Evolutionary conservation across 208 protist genomes (phyloP).

Genomic region (Vickermania ingenoplastis): DNA sequence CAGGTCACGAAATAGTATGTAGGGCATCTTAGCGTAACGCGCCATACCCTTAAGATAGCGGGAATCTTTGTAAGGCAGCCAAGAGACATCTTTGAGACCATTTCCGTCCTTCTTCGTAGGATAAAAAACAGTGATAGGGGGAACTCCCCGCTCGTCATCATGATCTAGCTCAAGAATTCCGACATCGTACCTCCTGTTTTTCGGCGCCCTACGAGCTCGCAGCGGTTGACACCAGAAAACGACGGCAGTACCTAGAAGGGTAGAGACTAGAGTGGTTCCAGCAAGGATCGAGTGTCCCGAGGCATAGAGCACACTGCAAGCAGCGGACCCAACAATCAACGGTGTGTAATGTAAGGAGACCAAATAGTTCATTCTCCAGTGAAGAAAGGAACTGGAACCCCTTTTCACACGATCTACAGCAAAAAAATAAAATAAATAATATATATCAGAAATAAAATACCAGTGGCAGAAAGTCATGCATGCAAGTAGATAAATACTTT

Average conservation of each 20-base stretch:
- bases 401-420: not conserved
- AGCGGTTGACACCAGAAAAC: not conserved
- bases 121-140: slow-evolving; percentile 64
- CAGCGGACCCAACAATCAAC: not conserved
- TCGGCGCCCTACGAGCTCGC: not conserved
- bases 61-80: slow-evolving; percentile 53
- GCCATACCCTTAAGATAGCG: slow-evolving; percentile 51
- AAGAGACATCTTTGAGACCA: slow-evolving; percentile 4
- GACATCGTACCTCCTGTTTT: not conserved
- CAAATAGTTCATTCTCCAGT: slow-evolving; percentile 7
- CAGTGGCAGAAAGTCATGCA: no score
- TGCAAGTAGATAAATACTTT: no score
- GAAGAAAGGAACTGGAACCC: not conserved
- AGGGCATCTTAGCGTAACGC: slow-evolving; percentile 32
- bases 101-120: slow-evolving; percentile 18
- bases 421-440: not conserved
- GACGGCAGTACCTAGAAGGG: not conserved
- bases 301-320: not conserved
- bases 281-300: not conserved
- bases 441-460: not conserved
- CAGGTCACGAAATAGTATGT: slow-evolving; percentile 42
- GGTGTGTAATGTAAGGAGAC: slow-evolving; percentile 11
- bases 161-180: not conserved
- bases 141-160: slow-evolving; percentile 9
- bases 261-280: not conserved